phyloP scores from a whole-genome alignment of 2,329 filamentous ascomycete genomes.

The Exophiala lecanii-corni region DNA sequence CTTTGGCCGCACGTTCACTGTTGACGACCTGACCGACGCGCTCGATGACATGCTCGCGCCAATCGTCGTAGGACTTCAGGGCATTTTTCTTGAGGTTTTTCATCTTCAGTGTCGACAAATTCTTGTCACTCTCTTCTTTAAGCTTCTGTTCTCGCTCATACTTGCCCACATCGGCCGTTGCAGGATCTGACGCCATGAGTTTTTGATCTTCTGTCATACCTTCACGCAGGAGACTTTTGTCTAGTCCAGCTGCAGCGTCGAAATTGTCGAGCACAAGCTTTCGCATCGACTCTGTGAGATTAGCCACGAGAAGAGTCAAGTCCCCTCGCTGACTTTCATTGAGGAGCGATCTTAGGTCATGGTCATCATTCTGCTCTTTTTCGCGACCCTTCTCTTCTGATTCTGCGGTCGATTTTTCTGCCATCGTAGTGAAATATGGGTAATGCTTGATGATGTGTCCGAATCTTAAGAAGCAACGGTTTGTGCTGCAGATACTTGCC shows the following conservation, averaged over 20 bases:
- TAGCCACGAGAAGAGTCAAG: constrained; percentile 38
- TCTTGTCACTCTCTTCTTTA: constrained; percentile 36
- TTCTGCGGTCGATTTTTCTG: constrained; percentile 8
- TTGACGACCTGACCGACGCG: constrained; percentile 68
- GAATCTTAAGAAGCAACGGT: no score
- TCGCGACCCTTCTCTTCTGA: constrained; percentile 11
- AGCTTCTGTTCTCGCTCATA: constrained; percentile 29
- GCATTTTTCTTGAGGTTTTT: constrained; percentile 60
- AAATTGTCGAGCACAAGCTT: constrained; percentile 36
- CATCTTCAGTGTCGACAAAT: constrained; percentile 25
- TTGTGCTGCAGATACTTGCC: no score
- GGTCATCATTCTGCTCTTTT: constrained; percentile 21
- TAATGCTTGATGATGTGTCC: neutral
- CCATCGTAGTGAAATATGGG: constrained; percentile 2
- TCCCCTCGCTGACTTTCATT: constrained; percentile 39
- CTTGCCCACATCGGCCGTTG: constrained; percentile 26
- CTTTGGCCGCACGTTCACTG: constrained; percentile 40
- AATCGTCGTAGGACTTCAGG: constrained; percentile 70
- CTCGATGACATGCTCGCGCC: constrained; percentile 66
- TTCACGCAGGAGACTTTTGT: constrained; percentile 19
- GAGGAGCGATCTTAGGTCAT: constrained; percentile 40
- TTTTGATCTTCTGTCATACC: constrained; percentile 28
- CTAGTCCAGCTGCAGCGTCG: constrained; percentile 29
- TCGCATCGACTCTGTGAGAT: constrained; percentile 39
- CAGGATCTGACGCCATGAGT: constrained; percentile 27